Conservation (phyloP, 106 monocot species). For the Posidonia australis region DNA sequence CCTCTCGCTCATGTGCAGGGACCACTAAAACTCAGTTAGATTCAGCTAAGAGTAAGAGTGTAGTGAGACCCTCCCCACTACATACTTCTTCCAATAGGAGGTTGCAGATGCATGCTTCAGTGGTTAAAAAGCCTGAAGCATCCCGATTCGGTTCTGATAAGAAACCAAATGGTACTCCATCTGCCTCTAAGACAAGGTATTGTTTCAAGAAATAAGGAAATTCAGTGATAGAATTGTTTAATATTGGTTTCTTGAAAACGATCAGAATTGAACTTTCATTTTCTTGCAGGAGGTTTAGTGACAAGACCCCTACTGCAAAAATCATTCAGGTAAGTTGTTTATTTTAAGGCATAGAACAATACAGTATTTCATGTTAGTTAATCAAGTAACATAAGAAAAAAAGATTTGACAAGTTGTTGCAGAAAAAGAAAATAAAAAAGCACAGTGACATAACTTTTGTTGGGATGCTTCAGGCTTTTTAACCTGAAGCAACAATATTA, state of each 20-base stretch:
- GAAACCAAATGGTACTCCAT: background rate
- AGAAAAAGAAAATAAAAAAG: no score
- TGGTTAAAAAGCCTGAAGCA: background rate
- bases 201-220: background rate
- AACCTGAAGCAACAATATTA: no score
- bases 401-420: no score
- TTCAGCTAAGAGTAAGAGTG: conserved; percentile 31
- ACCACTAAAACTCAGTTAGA: conserved; percentile 59
- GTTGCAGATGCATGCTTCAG: background rate
- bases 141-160: background rate
- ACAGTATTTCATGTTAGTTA: no score
- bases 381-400: no score
- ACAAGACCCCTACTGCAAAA: background rate
- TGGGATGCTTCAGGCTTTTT: no score
- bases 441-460: no score
- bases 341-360: background rate
- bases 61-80: background rate
- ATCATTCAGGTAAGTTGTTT: background rate
- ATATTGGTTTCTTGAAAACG: background rate
- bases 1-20: conserved; percentile 56
- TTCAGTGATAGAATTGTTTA: background rate
- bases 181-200: background rate
- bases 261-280: background rate
- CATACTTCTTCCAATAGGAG: background rate
- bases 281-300: background rate